Base-by-base conservation (phyloP, 225 moss, liverwort and hornwort species). In the Pleurozium schreberi region DNA sequence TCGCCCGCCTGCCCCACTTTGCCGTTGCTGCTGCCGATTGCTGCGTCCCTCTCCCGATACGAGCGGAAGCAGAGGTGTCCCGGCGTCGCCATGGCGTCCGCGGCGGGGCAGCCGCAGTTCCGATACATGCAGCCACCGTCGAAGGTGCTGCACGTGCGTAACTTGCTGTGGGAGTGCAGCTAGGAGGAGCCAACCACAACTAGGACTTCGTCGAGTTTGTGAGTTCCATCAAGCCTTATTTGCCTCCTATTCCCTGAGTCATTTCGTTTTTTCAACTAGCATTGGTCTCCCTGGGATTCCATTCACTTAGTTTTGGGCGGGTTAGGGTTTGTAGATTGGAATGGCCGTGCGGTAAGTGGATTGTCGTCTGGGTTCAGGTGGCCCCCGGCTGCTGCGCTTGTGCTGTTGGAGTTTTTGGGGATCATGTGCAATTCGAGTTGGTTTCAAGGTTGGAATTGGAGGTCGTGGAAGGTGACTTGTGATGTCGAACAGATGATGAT, bases 181-280 rank as follows among this genome's bases (percentile, higher is more conserved):
- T 96, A 97, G 87, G 99, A 99, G 93, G 99, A 99, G 99, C 99
- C 67, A 99, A 99, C 90, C 99, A 99, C 93, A 99, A 99, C 80
- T 97, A 99, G 90, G 99, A 97, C 40, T 99, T 97, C 89, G 97
- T 99, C 55, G 99, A 99, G 91, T 99, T 99, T 85, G 99, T 99
- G 91, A 97, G 99, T 94, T 40, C 81, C 2, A 12, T 36, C 40
- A 12, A 33, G 11, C 63, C n/a, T 57, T 40, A 27, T 9, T 45
- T 9, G 36, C 33, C 23, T 57, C 38, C 6, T 38, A 17, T n/a
- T 52, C 11, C 13, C 25, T 33, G 1, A 8, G 16, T 34, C 20
- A 22, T 17, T 86, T 75, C 9, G n/a, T 62, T 62, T 62, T 21
- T 64, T 4, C 8, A 2, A 5, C 11, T 25, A 64, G 49, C 64